phyloP scores from a whole-genome alignment of 306 rosid genomes.

The Vigna unguiculata region DNA sequence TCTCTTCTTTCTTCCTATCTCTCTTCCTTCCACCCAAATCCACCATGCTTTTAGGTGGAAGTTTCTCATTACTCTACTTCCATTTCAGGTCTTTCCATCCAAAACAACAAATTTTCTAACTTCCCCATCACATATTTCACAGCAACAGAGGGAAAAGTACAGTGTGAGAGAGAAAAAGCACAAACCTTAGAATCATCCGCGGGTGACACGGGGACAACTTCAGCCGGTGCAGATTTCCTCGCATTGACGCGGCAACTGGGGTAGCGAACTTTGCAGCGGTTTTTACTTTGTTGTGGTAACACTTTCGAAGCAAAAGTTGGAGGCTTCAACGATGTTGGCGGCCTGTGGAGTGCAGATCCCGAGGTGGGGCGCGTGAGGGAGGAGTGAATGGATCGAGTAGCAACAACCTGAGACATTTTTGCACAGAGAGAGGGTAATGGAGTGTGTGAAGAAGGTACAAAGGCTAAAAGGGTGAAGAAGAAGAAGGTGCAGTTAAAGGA shows the following conservation, averaged over 20 bases:
- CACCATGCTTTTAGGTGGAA: background rate
- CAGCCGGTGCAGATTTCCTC: constrained; percentile 61
- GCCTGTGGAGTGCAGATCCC: constrained; percentile 57
- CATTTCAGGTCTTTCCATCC: background rate
- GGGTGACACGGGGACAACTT: constrained; percentile 81
- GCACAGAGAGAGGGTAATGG: constrained; percentile 13
- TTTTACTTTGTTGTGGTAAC: constrained; percentile 38
- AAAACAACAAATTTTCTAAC: constrained; percentile 6
- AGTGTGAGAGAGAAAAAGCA: constrained; percentile 7
- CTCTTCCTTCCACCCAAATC: background rate
- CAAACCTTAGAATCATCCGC: constrained; percentile 73
- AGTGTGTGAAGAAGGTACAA: background rate
- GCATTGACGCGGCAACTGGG: constrained; percentile 55
- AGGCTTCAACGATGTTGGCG: constrained; percentile 57
- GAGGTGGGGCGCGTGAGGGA: constrained; percentile 54
- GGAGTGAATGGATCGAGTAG: constrained; percentile 70
- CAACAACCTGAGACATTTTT: constrained; percentile 79
- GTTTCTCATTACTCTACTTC: background rate
- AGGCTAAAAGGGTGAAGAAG: background rate
- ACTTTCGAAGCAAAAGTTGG: constrained; percentile 51
- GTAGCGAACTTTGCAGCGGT: constrained; percentile 15
- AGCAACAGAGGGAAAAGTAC: background rate
- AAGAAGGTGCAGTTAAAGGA: constrained; percentile 27
- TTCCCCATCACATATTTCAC: background rate
- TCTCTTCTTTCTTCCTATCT: background rate